Evolutionary conservation across 2,329 filamentous ascomycete species (phyloP).

Genomic region (Tolypocladium pustulatum): DNA sequence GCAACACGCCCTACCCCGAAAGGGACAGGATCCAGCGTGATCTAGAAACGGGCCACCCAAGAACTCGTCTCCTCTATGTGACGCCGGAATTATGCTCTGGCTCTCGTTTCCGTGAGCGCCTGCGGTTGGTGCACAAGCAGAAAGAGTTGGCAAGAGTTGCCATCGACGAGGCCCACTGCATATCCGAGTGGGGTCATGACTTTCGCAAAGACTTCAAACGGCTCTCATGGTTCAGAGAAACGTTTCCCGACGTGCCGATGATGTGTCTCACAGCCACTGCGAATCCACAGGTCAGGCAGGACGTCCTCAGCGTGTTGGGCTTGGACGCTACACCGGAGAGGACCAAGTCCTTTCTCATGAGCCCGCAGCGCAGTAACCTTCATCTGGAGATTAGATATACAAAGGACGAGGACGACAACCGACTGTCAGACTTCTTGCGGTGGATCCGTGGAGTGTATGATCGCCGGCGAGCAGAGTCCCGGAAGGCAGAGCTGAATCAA

Average conservation of each 20-base stretch:
- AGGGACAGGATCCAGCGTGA: slow-evolving; percentile 65
- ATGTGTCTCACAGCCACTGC: slow-evolving; percentile 92
- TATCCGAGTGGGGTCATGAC: slow-evolving; percentile 97
- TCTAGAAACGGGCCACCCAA: slow-evolving; percentile 77
- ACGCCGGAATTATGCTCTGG: slow-evolving; percentile 82
- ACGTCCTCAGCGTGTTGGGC: slow-evolving; percentile 68
- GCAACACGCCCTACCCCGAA: slow-evolving; percentile 58
- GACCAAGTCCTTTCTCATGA: slow-evolving; percentile 72
- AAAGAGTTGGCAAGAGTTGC: slow-evolving; percentile 79
- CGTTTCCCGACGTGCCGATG: slow-evolving; percentile 76
- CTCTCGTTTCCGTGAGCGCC: slow-evolving; percentile 63
- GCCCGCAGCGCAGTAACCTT: slow-evolving; percentile 72
- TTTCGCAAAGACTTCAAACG: slow-evolving; percentile 89
- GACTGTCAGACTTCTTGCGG: slow-evolving; percentile 60
- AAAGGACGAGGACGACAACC: slow-evolving; percentile 60
- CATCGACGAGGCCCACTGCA: slow-evolving; percentile 92
- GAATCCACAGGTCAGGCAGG: slow-evolving; percentile 67
- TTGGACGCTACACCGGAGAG: slow-evolving; percentile 47
- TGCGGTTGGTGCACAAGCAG: slow-evolving; percentile 67
- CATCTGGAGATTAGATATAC: slow-evolving; percentile 87
- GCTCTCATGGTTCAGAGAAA: slow-evolving; percentile 73
- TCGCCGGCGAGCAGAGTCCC: slow-evolving; percentile 50
- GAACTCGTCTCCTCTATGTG: slow-evolving; percentile 77
- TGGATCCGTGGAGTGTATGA: slow-evolving; percentile 69
- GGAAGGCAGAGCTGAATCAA: slow-evolving; percentile 46